A percentile compares a stretch with the other conserved stretches of the same genome.
Conservation (phyloP, 495 filamentous ascomycete genomes). For the Penicilliopsis zonata region DNA sequence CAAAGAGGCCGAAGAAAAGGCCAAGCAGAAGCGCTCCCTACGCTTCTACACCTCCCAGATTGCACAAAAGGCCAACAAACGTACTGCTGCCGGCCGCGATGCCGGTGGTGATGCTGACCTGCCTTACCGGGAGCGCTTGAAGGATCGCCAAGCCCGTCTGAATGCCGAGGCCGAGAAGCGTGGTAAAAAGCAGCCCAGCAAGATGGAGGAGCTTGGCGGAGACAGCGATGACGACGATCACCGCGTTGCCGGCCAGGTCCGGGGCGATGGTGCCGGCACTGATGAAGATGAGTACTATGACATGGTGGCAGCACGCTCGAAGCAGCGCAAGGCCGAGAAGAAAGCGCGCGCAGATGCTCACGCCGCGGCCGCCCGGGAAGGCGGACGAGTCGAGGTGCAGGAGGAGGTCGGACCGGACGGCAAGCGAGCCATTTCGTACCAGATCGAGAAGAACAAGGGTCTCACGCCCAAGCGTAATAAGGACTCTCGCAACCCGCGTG, state of each 20-base stretch:
- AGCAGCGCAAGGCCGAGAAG: slow-evolving; percentile 63
- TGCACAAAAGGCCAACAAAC: slow-evolving; percentile 80
- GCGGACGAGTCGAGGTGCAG: slow-evolving; percentile 42
- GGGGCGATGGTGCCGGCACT: slow-evolving; percentile 19
- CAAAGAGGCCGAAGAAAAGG: slow-evolving; percentile 69
- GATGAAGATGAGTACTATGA: slow-evolving; percentile 81
- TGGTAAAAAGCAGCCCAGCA: slow-evolving; percentile 52
- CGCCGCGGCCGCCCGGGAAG: slow-evolving; percentile 39
- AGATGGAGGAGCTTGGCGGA: slow-evolving; percentile 49
- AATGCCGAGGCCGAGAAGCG: slow-evolving; percentile 78
- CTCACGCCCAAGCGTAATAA: slow-evolving; percentile 81
- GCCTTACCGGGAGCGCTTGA: slow-evolving; percentile 76
- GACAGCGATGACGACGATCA: slow-evolving; percentile 49
- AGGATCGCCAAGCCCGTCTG: slow-evolving; percentile 71
- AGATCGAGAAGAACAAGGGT: slow-evolving; percentile 96
- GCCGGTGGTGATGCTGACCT: slow-evolving; percentile 88
- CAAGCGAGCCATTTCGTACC: slow-evolving; percentile 80
- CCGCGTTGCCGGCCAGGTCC: slow-evolving; percentile 28
- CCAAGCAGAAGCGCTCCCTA: slow-evolving; percentile 70
- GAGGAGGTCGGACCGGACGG: slow-evolving; percentile 58
- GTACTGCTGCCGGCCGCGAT: slow-evolving; percentile 66
- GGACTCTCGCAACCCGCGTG: slow-evolving; percentile 83
- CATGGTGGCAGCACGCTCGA: slow-evolving; percentile 58
- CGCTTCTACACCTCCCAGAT: slow-evolving; percentile 97
- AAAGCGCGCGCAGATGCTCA: slow-evolving; percentile 45